Conservation (phyloP, 1,139 yeast species). For the Debaryomycetaceae sp. region DNA sequence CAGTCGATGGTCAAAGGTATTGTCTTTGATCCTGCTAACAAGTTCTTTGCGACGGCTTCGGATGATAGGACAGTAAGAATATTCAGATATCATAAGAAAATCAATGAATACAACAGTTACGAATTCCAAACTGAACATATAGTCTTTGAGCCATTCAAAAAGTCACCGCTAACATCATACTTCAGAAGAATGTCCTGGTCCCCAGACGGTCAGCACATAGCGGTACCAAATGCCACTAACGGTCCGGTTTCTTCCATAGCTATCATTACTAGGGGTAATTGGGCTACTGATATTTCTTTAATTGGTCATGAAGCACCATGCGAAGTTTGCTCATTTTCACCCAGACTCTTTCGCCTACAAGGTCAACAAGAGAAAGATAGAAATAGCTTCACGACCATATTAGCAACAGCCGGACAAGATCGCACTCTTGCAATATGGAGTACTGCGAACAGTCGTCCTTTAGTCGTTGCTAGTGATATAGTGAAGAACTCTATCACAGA, state of each 20-base stretch:
- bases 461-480: conserved; percentile 63
- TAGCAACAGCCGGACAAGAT: conserved; percentile 83
- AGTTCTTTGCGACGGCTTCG: conserved; percentile 94
- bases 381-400: conserved; percentile 43
- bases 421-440: conserved; percentile 70
- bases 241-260: conserved; percentile 94
- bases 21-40: conserved; percentile 96
- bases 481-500: conserved; percentile 66
- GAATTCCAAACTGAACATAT: conserved; percentile 85
- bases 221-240: conserved; percentile 95
- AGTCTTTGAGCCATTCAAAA: conserved; percentile 77
- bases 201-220: conserved; percentile 95
- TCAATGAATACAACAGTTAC: conserved; percentile 62
- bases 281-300: conserved; percentile 85
- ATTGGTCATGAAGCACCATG: conserved; percentile 98
- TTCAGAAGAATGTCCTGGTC: conserved; percentile 95
- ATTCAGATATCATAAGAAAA: conserved; percentile 72
- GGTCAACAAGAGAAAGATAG: conserved; percentile 15
- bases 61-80: conserved; percentile 91
- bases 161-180: conserved; percentile 89
- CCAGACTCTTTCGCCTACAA: conserved; percentile 46
- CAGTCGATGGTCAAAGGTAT: conserved; percentile 96
- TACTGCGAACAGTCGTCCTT: conserved; percentile 57
- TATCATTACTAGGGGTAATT: conserved; percentile 82
- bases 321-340: conserved; percentile 89